Percentiles rank a stretch among this genome's conserved stretches.
phyloP scores from a whole-genome alignment of 257 asterid species.

The Nicotiana knightiana region DNA sequence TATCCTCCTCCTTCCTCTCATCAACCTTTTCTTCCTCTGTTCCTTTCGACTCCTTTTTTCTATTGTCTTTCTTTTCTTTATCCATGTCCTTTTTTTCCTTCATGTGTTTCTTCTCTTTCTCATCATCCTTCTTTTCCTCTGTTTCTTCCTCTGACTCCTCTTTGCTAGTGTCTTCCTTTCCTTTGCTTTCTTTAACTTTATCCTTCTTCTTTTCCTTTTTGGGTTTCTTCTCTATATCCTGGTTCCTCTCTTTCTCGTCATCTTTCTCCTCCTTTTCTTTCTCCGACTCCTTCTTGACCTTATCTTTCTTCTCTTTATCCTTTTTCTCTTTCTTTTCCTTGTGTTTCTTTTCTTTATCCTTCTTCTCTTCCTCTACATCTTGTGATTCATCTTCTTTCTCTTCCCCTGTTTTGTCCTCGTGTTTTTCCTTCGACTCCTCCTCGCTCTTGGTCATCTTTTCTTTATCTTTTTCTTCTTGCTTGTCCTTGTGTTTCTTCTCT shows the following conservation, averaged over 20 bases:
- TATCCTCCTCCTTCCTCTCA: too few species aligned
- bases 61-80: too few species aligned
- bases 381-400: not conserved
- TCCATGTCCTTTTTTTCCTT: not conserved
- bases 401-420: conserved; percentile 6
- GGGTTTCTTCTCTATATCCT: conserved; percentile 2
- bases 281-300: conserved; percentile 11
- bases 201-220: conserved; percentile 2
- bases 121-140: conserved; percentile 5
- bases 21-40: too few species aligned
- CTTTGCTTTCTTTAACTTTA: conserved; percentile 8
- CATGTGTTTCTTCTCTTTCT: not conserved
- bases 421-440: not conserved
- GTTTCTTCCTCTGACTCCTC: conserved; percentile 7
- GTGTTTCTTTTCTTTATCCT: not conserved
- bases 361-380: conserved; percentile 6
- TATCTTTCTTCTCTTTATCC: conserved; percentile 16
- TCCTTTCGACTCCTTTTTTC: too few species aligned
- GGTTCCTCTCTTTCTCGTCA: not conserved
- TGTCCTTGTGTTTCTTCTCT: conserved; percentile 1
- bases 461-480: conserved; percentile 8
- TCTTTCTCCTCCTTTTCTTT: conserved; percentile 10
- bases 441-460: conserved; percentile 9
- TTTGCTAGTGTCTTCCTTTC: conserved; percentile 4
- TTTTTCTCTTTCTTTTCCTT: not conserved